Conservation (phyloP, 768 basidiomycete species). For the Lyophyllum decastes region DNA sequence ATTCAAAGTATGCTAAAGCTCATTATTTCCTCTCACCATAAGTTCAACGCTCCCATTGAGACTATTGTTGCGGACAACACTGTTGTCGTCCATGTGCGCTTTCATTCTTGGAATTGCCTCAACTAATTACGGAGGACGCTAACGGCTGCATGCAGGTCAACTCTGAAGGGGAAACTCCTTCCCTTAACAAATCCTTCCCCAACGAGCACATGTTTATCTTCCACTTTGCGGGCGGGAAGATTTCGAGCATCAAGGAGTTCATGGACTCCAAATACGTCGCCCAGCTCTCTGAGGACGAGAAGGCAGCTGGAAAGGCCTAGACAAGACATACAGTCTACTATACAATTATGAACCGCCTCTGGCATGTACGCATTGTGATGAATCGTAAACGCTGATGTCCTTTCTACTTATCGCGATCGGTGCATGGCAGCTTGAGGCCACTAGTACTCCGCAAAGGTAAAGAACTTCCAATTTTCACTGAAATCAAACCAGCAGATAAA, state of each 20-base stretch:
- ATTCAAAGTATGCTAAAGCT: neutral
- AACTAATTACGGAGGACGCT: neutral
- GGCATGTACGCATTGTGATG: neutral
- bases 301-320: slow-evolving; percentile 1
- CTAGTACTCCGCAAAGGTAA: too few species aligned
- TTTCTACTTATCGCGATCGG: neutral
- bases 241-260: slow-evolving; percentile 10
- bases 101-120: neutral
- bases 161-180: slow-evolving; percentile 1
- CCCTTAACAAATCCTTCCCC: slow-evolving; percentile 3
- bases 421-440: too few species aligned
- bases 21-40: neutral
- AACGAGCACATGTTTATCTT: slow-evolving; percentile 15
- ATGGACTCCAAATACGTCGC: slow-evolving; percentile 11
- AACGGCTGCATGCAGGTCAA: neutral
- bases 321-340: neutral
- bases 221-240: slow-evolving; percentile 10
- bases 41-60: slow-evolving; percentile 5
- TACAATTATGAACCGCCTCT: neutral
- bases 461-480: too few species aligned
- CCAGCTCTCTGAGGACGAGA: slow-evolving; percentile 6
- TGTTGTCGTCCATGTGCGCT: slow-evolving; percentile 11
- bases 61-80: slow-evolving; percentile 4
- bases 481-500: too few species aligned
- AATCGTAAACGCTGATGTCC: neutral